Percentiles rank a stretch among this genome's conserved stretches.
Evolutionary conservation across 345 rosid species (phyloP).

Genomic region (Gossypium arboreum): DNA sequence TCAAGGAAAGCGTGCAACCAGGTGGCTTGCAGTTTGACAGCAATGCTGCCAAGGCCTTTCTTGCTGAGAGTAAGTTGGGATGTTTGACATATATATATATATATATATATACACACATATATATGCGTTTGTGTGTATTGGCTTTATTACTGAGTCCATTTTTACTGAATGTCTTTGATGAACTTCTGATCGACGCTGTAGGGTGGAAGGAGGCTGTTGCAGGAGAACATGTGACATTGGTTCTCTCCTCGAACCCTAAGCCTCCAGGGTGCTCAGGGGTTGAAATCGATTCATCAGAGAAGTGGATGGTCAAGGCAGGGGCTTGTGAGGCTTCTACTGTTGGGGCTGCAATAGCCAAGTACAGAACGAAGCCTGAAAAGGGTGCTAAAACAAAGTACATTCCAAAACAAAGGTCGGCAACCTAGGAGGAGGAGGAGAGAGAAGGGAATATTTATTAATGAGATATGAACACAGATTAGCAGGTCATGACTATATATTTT

Average conservation of each 20-base stretch:
- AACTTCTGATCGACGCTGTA: conserved; percentile 22
- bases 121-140: neutral
- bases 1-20: conserved; percentile 16
- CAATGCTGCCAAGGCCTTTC: conserved; percentile 67
- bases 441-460: conserved; percentile 23
- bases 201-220: conserved; percentile 88
- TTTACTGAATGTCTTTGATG: neutral
- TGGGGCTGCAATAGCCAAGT: conserved; percentile 36
- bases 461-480: conserved; percentile 43
- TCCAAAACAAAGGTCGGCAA: conserved; percentile 55
- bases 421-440: conserved; percentile 14
- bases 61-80: conserved; percentile 59
- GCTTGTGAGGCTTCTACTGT: conserved; percentile 20
- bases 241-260: conserved; percentile 43
- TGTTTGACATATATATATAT: neutral
- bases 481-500: conserved; percentile 23
- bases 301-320: conserved; percentile 23
- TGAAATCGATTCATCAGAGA: conserved; percentile 29
- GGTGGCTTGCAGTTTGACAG: conserved; percentile 45
- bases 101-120: neutral
- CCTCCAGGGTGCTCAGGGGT: conserved; percentile 22
- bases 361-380: conserved; percentile 52
- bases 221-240: conserved; percentile 63
- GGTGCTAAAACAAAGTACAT: conserved; percentile 68
- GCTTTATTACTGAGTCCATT: neutral